A percentile compares a stretch with the other conserved stretches of the same genome.
phyloP scores from a whole-genome alignment of 1,284 basidiomycete species.

The Ceratorhiza oryzae-sativae region DNA sequence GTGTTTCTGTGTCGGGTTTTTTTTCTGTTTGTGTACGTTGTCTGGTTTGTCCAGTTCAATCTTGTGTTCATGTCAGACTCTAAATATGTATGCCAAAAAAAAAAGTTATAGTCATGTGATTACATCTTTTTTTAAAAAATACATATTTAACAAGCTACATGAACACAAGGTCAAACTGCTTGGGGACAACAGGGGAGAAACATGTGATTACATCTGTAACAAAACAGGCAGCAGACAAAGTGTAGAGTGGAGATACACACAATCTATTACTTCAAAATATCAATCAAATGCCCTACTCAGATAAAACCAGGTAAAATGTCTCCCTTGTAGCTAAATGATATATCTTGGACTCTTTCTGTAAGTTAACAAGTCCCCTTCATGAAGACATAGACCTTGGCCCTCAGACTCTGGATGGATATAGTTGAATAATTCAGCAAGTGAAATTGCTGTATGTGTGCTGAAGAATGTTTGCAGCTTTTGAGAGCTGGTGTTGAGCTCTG shows the following conservation, averaged over 20 bases:
- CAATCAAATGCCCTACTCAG: not conserved
- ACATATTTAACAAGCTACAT: no score
- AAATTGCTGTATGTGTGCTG: not conserved
- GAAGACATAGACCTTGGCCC: conserved; percentile 7
- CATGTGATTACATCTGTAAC: no score
- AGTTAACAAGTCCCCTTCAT: not conserved
- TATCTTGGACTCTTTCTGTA: conserved; percentile 12
- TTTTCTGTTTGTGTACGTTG: no score
- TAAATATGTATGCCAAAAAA: no score
- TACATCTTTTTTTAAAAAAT: no score
- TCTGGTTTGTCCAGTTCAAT: no score
- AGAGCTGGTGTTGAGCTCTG: not conserved
- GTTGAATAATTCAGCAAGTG: conserved; percentile 7
- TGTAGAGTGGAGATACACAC: not conserved
- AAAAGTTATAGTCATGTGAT: no score
- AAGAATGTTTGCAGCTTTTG: not conserved
- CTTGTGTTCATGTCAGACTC: no score
- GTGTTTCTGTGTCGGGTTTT: no score
- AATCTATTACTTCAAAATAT: not conserved
- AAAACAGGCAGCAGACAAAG: no score
- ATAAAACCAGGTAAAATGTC: not conserved
- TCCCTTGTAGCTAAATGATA: conserved; percentile 6
- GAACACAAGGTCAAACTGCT: no score
- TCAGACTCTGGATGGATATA: not conserved
- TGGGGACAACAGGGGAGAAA: no score